Evolutionary conservation across 208 protist genomes (phyloP), one percentile per base, ranked within the genome.

Genomic region (Leptomonas pyrrhocoris): DNA sequence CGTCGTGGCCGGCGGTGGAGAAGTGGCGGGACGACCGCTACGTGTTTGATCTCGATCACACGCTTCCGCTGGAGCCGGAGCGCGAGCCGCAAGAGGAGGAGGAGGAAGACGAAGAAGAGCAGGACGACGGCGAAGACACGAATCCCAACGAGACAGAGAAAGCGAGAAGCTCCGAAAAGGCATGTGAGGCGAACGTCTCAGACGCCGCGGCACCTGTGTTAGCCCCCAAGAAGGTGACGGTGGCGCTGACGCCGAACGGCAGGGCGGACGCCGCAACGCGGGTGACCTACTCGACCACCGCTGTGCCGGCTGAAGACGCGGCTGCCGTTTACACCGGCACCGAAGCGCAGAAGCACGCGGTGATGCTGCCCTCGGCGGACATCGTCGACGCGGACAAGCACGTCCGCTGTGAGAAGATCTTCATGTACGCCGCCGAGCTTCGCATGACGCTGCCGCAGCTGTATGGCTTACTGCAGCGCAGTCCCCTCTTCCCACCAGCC

Each of bases 231-330:
- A 79, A 66, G 43, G 84, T 97, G 23, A 96, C 84, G 0, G 90
- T 97, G 25, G 86, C 90, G n/a, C 68, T 94, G n/a, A 96, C 94
- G 8, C 94, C 94, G 25, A 96, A 95, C 68, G 94, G 94, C n/a
- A 80, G 89, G 19, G 94, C 90, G 1, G 94, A 97, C 73, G 89
- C 90, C 16, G 83, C 96, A 4, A 93, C 88, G 18, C 80, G 90
- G 50, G 88, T 95, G n/a, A 79, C 81, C 15, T 94, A 93, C 74
- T 70, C 80, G 34, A 68, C 43, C 0, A 49, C 23, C 19, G 72
- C 84, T 38, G 82, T 86, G 3, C 72, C 73, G 7, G 72, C 40
- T 2, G 79, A 78, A 3, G 59, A 62, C 25, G 57, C 51, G 5
- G 61, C 54, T 5, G 46, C 25, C 13, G 68, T 83, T 3, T 86